Conservation (phyloP, 2,329 filamentous ascomycete species). For the Aspergillus pseudoglaucus region DNA sequence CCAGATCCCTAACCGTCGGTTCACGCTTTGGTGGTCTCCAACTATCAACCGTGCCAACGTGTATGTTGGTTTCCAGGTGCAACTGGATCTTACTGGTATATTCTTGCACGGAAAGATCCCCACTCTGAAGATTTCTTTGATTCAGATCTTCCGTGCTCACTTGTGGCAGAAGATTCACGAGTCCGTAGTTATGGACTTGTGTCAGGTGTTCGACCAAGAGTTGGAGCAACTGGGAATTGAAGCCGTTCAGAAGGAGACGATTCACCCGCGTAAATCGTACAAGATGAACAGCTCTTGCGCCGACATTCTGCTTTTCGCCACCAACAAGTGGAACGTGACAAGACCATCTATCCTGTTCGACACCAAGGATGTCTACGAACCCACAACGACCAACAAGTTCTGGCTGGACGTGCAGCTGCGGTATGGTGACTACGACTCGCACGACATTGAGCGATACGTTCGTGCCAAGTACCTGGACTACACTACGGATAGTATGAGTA, state of each 20-base stretch:
- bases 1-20: constrained; percentile 96
- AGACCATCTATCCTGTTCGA: constrained; percentile 89
- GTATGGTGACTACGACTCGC: constrained; percentile 97
- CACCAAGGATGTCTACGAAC: constrained; percentile 89
- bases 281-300: constrained; percentile 99
- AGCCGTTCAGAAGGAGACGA: constrained; percentile 97
- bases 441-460: constrained; percentile 96
- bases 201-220: constrained; percentile 97
- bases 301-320: constrained; percentile 92
- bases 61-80: constrained; percentile 98
- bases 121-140: constrained; percentile 93
- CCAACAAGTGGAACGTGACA: constrained; percentile 98
- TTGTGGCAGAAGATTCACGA: constrained; percentile 99
- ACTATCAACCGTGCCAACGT: constrained; percentile 95
- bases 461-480: constrained; percentile 98
- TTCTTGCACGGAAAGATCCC: constrained; percentile 99
- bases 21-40: constrained; percentile 95
- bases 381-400: constrained; percentile 97
- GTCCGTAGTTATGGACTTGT: constrained; percentile 96
- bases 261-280: constrained; percentile 98
- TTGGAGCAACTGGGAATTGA: constrained; percentile 93
- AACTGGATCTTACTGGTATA: constrained; percentile 94
- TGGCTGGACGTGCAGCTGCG: constrained; percentile 96
- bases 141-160: constrained; percentile 98
- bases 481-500: constrained; percentile 96